Evolutionary conservation across 148 eudicot genomes (phyloP).

Genomic region (Arctostaphylos glauca): DNA sequence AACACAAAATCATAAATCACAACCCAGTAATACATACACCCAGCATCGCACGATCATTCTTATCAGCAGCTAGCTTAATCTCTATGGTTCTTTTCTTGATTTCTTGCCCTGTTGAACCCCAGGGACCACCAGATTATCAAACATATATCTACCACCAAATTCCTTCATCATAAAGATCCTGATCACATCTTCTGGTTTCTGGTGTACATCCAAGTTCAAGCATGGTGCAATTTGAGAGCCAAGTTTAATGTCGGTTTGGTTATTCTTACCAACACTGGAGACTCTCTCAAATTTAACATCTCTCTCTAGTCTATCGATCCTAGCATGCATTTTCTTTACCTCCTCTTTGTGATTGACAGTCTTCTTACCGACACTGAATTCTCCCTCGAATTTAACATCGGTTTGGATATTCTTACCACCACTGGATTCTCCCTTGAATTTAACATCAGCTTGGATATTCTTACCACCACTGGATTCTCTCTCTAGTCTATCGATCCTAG

Average conservation of each 20-base stretch:
- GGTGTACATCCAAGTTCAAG: neutral
- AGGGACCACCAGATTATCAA: neutral
- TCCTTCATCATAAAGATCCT: neutral
- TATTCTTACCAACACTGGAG: neutral
- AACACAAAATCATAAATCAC: neutral
- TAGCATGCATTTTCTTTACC: neutral
- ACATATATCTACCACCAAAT: neutral
- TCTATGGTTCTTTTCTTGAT: neutral
- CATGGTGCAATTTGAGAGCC: neutral
- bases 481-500: neutral
- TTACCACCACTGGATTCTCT: neutral
- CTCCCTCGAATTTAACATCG: neutral
- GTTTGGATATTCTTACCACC: too few species aligned
- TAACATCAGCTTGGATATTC: too few species aligned
- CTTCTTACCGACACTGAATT: neutral
- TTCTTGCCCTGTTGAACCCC: neutral
- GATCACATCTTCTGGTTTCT: slow-evolving; percentile 1
- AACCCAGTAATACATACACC: neutral
- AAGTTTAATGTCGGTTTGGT: neutral
- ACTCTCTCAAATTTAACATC: neutral
- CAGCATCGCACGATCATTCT: neutral
- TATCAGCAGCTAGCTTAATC: too few species aligned
- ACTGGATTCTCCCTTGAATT: too few species aligned
- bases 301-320: neutral
- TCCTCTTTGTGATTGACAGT: neutral